phyloP scores from a whole-genome alignment of 257 asterid species.

The Solanum bulbocastanum region DNA sequence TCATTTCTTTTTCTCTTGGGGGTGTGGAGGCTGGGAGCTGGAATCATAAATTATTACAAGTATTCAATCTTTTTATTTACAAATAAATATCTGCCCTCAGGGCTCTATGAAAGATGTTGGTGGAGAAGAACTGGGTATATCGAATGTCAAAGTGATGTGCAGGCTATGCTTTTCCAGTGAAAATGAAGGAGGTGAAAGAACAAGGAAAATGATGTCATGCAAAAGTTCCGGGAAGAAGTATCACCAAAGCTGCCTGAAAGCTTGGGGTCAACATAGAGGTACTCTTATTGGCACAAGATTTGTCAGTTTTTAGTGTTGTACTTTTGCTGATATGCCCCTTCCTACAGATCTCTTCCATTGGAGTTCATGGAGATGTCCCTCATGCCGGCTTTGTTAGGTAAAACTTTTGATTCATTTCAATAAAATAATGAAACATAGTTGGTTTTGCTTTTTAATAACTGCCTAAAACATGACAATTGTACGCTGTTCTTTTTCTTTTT shows the following conservation, averaged over 20 bases:
- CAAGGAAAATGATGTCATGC: conserved; percentile 85
- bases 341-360: conserved; percentile 93
- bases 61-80: neutral
- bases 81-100: conserved; percentile 19
- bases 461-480: neutral
- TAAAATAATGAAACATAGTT: neutral
- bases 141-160: conserved; percentile 70
- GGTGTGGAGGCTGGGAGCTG: neutral
- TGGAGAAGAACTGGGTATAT: conserved; percentile 63
- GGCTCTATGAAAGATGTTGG: conserved; percentile 36
- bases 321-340: conserved; percentile 8
- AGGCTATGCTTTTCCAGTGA: conserved; percentile 82
- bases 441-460: neutral
- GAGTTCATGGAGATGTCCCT: conserved; percentile 98
- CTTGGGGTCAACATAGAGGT: conserved; percentile 94
- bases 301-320: neutral
- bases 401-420: conserved; percentile 6
- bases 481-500: neutral
- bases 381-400: conserved; percentile 92
- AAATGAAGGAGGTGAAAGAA: conserved; percentile 77
- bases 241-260: conserved; percentile 76
- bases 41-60: neutral
- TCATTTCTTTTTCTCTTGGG: neutral
- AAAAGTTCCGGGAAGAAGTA: conserved; percentile 81
- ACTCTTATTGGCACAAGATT: neutral